phyloP scores from a whole-genome alignment of 2,329 filamentous ascomycete genomes.

The Neopestalotiopsis rosae region DNA sequence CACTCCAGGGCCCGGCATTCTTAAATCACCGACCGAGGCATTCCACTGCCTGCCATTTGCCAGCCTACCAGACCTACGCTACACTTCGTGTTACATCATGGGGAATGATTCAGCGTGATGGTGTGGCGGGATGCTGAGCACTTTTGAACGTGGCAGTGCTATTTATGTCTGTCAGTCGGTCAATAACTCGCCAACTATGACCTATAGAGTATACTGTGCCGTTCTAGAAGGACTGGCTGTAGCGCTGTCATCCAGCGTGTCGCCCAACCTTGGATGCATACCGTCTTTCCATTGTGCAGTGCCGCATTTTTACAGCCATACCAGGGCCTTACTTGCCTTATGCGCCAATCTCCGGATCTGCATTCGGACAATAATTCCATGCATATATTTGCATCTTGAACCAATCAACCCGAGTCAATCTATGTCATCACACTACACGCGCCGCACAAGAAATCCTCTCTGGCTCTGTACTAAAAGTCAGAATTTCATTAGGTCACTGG shows the following conservation, averaged over 20 bases:
- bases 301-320: not conserved
- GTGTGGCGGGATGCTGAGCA: not conserved
- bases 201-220: too few species aligned
- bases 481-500: not conserved
- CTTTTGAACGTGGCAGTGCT: not conserved
- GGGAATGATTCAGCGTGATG: not conserved
- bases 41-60: not conserved
- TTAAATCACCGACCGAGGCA: not conserved
- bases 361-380: slow-evolving; percentile 2
- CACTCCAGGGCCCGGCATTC: slow-evolving; percentile 1
- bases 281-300: not conserved
- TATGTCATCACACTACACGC: not conserved
- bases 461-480: not conserved
- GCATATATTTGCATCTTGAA: not conserved
- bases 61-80: not conserved
- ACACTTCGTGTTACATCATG: slow-evolving; percentile 3
- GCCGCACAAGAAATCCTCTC: not conserved
- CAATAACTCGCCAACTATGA: too few species aligned
- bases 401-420: not conserved
- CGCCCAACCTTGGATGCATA: not conserved
- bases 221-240: too few species aligned
- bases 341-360: slow-evolving; percentile 1
- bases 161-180: too few species aligned
- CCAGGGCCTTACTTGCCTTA: too few species aligned
- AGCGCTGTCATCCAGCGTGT: too few species aligned